phyloP scores from a whole-genome alignment of 192 early-diverging fungal genomes.

The Diversispora epigaea region DNA sequence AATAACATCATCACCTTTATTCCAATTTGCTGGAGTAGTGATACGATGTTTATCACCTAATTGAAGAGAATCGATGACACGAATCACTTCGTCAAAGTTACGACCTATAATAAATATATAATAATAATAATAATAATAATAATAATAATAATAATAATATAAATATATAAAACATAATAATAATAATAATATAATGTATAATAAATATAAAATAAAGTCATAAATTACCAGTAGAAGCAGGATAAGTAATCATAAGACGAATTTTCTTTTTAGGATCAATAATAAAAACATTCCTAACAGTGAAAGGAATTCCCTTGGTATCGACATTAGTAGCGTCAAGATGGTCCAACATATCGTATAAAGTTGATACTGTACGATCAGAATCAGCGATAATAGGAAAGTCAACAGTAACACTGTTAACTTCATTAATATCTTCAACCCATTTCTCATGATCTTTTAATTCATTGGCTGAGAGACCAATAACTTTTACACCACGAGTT shows the following conservation, averaged over 20 bases:
- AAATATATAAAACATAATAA: neutral
- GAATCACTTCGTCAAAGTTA: slow-evolving; percentile 97
- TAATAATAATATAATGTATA: neutral
- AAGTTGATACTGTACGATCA: slow-evolving; percentile 77
- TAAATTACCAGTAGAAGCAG: slow-evolving; percentile 66
- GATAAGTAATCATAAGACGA: slow-evolving; percentile 89
- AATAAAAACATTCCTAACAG: slow-evolving; percentile 94
- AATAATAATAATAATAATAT: neutral
- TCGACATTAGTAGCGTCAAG: slow-evolving; percentile 92
- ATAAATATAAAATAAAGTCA: neutral
- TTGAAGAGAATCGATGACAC: slow-evolving; percentile 91
- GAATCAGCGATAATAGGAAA: slow-evolving; percentile 98
- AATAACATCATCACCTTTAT: slow-evolving; percentile 83
- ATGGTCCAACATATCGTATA: slow-evolving; percentile 98
- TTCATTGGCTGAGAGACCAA: slow-evolving; percentile 92
- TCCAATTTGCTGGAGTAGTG: slow-evolving; percentile 96
- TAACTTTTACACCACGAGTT: slow-evolving; percentile 80
- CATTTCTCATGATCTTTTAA: slow-evolving; percentile 80
- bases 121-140: neutral
- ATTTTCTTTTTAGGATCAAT: slow-evolving; percentile 91
- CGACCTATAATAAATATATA: slow-evolving; percentile 54
- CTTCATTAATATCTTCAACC: slow-evolving; percentile 93
- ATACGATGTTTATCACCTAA: slow-evolving; percentile 84
- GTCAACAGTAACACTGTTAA: slow-evolving; percentile 68
- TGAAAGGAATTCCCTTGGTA: slow-evolving; percentile 86